A percentile compares a stretch with the other conserved stretches of the same genome.
Conservation (phyloP, 352 stramenopile genomes). For the Pythium sp. region DNA sequence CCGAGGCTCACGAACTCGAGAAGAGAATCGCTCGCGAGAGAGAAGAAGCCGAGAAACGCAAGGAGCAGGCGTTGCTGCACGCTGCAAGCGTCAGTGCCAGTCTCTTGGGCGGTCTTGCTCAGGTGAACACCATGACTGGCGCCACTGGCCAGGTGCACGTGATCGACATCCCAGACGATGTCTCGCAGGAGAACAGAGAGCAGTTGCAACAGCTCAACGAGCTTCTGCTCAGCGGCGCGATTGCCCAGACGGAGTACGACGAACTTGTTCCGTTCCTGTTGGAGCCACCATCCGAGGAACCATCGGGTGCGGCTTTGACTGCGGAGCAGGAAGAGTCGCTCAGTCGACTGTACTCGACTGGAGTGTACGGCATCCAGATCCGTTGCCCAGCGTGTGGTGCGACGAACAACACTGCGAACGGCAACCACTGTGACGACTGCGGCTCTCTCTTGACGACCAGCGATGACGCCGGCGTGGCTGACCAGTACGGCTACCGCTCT, state of each 20-base stretch:
- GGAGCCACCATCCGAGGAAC: conserved; percentile 57
- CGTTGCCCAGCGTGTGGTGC: conserved; percentile 81
- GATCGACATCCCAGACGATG: conserved; percentile 77
- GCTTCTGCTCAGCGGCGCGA: conserved; percentile 75
- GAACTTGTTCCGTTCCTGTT: conserved; percentile 86
- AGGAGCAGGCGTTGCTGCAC: conserved; percentile 59
- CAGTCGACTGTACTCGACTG: conserved; percentile 68
- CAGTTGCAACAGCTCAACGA: conserved; percentile 86
- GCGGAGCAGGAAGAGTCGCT: conserved; percentile 83
- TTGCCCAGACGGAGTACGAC: conserved; percentile 84
- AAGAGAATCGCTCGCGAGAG: conserved; percentile 53
- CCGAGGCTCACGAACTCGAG: conserved; percentile 66
- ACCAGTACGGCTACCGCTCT: conserved; percentile 56
- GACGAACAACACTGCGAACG: conserved; percentile 87
- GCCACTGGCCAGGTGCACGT: conserved; percentile 71
- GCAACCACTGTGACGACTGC: conserved; percentile 86
- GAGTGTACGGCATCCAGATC: conserved; percentile 85
- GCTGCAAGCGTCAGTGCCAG: conserved; percentile 77
- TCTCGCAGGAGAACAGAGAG: conserved; percentile 85
- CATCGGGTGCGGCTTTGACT: conserved; percentile 61
- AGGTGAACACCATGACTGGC: conserved; percentile 75
- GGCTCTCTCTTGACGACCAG: conserved; percentile 81
- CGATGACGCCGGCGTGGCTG: conserved; percentile 45
- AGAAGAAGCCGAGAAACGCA: conserved; percentile 51
- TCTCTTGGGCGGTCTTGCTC: conserved; percentile 69